These are phyloP conservation scores for Tricholoma hemisulphureum DNA, from an alignment of 768 basidiomycete genomes.

Conservation along the genomic window DNA sequence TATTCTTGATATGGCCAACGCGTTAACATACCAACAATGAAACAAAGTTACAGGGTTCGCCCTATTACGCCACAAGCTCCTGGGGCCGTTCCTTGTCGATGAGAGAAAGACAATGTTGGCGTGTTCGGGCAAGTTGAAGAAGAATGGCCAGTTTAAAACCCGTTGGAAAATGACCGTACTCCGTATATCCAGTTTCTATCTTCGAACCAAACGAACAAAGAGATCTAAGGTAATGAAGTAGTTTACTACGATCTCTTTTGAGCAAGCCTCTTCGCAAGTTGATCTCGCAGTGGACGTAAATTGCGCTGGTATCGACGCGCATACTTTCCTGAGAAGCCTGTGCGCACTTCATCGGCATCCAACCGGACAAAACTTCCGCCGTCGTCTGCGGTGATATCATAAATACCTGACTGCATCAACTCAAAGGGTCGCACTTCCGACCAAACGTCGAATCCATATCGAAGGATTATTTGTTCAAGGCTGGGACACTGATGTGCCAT, in stretches of 20 bases:
- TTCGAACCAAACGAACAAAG: not conserved
- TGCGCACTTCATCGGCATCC: slow-evolving; percentile 14
- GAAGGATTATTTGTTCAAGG: slow-evolving; percentile 14
- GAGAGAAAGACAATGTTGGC: too few species aligned
- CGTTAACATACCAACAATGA: too few species aligned
- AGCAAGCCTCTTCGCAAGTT: not conserved
- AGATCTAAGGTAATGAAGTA: not conserved
- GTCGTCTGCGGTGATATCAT: slow-evolving; percentile 7
- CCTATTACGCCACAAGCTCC: too few species aligned
- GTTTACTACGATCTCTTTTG: not conserved
- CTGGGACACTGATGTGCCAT: slow-evolving; percentile 15
- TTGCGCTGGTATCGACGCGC: slow-evolving; percentile 11
- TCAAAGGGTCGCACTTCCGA: slow-evolving; percentile 5
- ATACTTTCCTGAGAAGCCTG: slow-evolving; percentile 9
- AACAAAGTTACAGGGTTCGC: too few species aligned
- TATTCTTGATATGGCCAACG: too few species aligned
- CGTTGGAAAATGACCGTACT: slow-evolving; percentile 1
- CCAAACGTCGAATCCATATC: slow-evolving; percentile 15
- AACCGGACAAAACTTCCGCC: slow-evolving; percentile 7
- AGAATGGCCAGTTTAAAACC: too few species aligned
- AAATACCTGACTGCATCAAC: slow-evolving; percentile 15
- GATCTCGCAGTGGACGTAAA: not conserved
- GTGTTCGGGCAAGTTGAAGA: too few species aligned
- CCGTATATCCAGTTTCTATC: slow-evolving; percentile 4
- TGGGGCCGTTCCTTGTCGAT: too few species aligned